These are phyloP conservation scores for Lonicera japonica DNA, from an alignment of 129 eudicot species.

Conservation along the genomic window DNA sequence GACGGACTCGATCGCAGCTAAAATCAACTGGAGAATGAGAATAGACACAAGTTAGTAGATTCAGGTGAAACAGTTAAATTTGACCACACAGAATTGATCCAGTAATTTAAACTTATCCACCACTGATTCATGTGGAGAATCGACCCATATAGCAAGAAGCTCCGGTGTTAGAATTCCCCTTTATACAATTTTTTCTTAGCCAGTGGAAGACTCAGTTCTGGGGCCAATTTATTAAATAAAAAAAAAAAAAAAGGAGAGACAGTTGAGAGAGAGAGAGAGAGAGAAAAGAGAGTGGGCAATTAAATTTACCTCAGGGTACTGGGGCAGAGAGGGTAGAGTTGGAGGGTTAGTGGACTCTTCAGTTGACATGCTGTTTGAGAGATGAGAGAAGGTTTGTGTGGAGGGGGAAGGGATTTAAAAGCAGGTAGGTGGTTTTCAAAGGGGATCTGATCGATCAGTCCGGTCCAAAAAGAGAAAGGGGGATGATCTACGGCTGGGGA, in stretches of 20 bases:
- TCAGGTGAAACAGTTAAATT: neutral
- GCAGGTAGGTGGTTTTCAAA: slow-evolving; percentile 14
- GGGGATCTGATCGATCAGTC: slow-evolving; percentile 14
- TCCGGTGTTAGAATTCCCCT: no score
- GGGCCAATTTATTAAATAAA: no score
- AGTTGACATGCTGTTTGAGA: slow-evolving; percentile 18
- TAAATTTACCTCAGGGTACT: slow-evolving; percentile 55
- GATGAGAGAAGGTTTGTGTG: slow-evolving; percentile 4
- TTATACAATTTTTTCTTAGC: no score
- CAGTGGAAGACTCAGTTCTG: no score
- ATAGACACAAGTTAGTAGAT: neutral
- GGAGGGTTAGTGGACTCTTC: neutral
- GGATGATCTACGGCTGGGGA: slow-evolving; percentile 16
- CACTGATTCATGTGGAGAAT: no score
- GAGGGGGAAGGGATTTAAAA: slow-evolving; percentile 23
- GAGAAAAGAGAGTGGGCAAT: no score
- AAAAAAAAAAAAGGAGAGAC: no score
- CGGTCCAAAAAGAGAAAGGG: neutral
- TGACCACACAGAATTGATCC: no score
- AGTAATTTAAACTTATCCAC: no score
- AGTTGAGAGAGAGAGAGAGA: neutral
- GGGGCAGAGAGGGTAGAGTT: slow-evolving; percentile 25
- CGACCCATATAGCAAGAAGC: no score
- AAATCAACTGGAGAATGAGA: slow-evolving; percentile 39
- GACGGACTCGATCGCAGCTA: slow-evolving; percentile 47